Conservation (phyloP, 2,329 filamentous ascomycete genomes). For the Fusarium transvaalense region DNA sequence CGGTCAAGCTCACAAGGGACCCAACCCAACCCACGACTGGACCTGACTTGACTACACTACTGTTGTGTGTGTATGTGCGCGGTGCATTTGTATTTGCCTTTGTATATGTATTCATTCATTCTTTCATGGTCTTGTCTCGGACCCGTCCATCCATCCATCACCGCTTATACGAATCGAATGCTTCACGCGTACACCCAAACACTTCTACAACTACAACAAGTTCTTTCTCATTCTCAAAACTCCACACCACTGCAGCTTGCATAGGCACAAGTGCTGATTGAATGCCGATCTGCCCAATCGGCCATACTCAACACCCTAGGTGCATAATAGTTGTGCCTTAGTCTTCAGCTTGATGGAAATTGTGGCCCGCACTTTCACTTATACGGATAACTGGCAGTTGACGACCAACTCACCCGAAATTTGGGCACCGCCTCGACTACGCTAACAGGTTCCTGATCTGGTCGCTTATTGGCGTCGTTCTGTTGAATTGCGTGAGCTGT, state of each 20-base stretch:
- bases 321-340: slow-evolving; percentile 19
- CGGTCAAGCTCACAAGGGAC: slow-evolving; percentile 5
- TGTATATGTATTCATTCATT: slow-evolving; percentile 1
- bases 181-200: slow-evolving; percentile 4
- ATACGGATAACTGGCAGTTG: slow-evolving; percentile 15
- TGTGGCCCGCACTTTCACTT: slow-evolving; percentile 34
- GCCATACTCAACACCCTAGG: slow-evolving; percentile 12
- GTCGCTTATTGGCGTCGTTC: not conserved
- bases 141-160: not conserved
- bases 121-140: slow-evolving; percentile 9
- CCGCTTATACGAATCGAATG: slow-evolving; percentile 7
- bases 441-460: not conserved
- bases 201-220: slow-evolving; percentile 7
- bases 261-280: slow-evolving; percentile 12
- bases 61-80: not conserved
- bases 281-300: slow-evolving; percentile 29
- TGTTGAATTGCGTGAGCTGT: not conserved
- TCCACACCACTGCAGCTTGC: slow-evolving; percentile 29
- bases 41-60: slow-evolving; percentile 11
- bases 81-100: not conserved
- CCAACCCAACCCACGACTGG: not conserved
- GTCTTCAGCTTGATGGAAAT: slow-evolving; percentile 18
- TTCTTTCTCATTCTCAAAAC: slow-evolving; percentile 12
- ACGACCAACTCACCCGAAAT: slow-evolving; percentile 2
- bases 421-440: not conserved